phyloP scores from a whole-genome alignment of 2,329 filamentous ascomycete species.

The Hansfordia pulvinata region DNA sequence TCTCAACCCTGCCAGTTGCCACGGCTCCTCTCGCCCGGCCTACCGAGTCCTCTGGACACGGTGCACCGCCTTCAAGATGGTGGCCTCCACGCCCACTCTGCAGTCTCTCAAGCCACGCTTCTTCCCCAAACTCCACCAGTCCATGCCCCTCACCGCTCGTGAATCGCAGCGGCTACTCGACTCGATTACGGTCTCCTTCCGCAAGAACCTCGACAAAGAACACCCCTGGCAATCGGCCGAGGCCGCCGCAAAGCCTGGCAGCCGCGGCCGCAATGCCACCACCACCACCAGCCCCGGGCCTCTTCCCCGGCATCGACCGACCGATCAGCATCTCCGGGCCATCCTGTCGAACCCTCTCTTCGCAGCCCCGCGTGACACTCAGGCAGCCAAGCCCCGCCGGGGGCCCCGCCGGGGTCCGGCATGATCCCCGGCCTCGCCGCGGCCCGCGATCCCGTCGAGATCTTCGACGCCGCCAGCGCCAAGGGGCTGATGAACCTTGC shows the following conservation, averaged over 20 bases:
- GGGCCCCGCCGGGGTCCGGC: not conserved
- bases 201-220: slow-evolving; percentile 42
- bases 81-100: slow-evolving; percentile 20
- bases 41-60: too few species aligned
- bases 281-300: slow-evolving; percentile 4
- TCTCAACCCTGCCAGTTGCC: too few species aligned
- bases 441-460: slow-evolving; percentile 29
- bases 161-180: slow-evolving; percentile 42
- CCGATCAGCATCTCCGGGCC: slow-evolving; percentile 37
- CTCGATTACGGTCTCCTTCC: slow-evolving; percentile 41
- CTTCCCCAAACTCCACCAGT: slow-evolving; percentile 34
- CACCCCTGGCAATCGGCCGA: slow-evolving; percentile 30
- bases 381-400: slow-evolving; percentile 17
- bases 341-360: slow-evolving; percentile 46
- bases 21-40: too few species aligned
- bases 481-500: slow-evolving; percentile 40
- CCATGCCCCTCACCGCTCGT: slow-evolving; percentile 31
- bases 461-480: slow-evolving; percentile 42
- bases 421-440: slow-evolving; percentile 3
- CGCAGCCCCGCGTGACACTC: too few species aligned
- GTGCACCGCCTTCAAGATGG: slow-evolving; percentile 11
- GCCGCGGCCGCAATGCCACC: slow-evolving; percentile 5
- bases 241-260: too few species aligned
- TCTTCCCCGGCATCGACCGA: slow-evolving; percentile 13
- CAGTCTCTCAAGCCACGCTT: slow-evolving; percentile 23